Evolutionary conservation across 176 grass and related monocot genomes (phyloP).

Genomic region (Sorghum bicolor): DNA sequence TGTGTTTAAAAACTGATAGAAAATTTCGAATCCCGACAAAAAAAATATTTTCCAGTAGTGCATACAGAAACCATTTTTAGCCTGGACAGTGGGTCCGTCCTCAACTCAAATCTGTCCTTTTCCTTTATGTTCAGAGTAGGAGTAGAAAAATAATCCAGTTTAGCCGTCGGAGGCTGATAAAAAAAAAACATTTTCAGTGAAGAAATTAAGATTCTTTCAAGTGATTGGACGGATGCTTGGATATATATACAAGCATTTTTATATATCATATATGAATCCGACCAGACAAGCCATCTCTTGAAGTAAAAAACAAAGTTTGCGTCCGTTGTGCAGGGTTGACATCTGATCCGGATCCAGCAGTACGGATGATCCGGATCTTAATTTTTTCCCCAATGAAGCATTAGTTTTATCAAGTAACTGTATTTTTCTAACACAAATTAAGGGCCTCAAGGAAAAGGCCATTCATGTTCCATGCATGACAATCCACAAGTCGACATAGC

Average conservation of each 20-base stretch:
- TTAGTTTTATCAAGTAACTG: background rate
- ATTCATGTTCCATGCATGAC: background rate
- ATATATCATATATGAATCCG: conserved; percentile 17
- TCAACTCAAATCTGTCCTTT: background rate
- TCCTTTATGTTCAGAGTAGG: background rate
- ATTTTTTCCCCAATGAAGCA: background rate
- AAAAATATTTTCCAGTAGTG: too few relatives aligned
- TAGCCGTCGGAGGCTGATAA: background rate
- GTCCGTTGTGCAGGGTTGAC: conserved; percentile 9
- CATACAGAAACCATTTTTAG: background rate
- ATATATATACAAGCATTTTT: background rate
- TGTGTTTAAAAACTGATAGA: too few relatives aligned
- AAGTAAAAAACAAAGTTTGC: background rate
- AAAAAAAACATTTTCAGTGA: background rate
- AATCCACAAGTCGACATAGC: background rate
- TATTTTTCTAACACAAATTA: background rate
- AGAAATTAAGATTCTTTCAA: conserved; percentile 22
- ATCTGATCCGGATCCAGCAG: conserved; percentile 8
- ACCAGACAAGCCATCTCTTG: background rate
- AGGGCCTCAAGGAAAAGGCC: background rate
- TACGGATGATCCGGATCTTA: conserved; percentile 14
- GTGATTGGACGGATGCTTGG: conserved; percentile 11
- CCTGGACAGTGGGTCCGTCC: background rate
- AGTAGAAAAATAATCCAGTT: background rate
- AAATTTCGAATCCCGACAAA: too few relatives aligned